Percentiles rank a stretch among this genome's conserved stretches.
These are phyloP conservation scores for Mytilinidion resinicola DNA, from an alignment of 495 filamentous ascomycete genomes.

Conservation along the genomic window DNA sequence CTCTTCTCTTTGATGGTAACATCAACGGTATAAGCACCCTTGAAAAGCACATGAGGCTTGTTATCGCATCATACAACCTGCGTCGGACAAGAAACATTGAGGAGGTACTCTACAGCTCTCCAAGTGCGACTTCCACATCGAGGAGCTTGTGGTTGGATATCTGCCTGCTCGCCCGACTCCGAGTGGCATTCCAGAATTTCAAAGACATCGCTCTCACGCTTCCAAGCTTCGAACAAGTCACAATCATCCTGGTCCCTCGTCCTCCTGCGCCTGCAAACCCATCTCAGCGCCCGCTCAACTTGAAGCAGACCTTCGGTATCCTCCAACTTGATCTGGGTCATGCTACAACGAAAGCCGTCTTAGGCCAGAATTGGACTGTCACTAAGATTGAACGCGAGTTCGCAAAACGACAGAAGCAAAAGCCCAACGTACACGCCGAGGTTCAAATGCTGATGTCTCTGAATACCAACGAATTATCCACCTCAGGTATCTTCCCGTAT, in stretches of 20 bases:
- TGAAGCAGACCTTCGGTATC: constrained; percentile 29
- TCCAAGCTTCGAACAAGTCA: constrained; percentile 30
- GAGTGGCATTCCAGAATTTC: constrained; percentile 30
- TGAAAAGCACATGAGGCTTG: constrained; percentile 24
- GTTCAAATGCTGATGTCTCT: constrained; percentile 33
- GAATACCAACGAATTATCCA: constrained; percentile 21
- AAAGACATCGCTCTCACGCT: constrained; percentile 30
- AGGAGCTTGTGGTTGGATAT: constrained; percentile 29
- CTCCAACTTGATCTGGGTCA: constrained; percentile 24
- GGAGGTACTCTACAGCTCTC: constrained; percentile 27
- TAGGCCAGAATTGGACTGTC: constrained; percentile 29
- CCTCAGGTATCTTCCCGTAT: constrained; percentile 26
- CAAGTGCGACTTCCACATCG: constrained; percentile 26
- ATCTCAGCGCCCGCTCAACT: constrained; percentile 28
- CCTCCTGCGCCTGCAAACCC: constrained; percentile 21
- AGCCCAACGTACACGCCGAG: constrained; percentile 31
- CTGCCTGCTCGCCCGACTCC: constrained; percentile 30
- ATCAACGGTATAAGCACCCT: constrained; percentile 21
- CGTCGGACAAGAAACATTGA: constrained; percentile 27
- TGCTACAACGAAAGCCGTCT: constrained; percentile 25
- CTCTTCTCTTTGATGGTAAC: constrained; percentile 25
- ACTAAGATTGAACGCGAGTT: constrained; percentile 27
- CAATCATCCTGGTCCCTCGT: constrained; percentile 23
- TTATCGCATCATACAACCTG: constrained; percentile 26
- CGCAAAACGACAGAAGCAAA: constrained; percentile 31